These are phyloP conservation scores for Glycine tomentella DNA, from an alignment of 306 rosid genomes.

Conservation along the genomic window DNA sequence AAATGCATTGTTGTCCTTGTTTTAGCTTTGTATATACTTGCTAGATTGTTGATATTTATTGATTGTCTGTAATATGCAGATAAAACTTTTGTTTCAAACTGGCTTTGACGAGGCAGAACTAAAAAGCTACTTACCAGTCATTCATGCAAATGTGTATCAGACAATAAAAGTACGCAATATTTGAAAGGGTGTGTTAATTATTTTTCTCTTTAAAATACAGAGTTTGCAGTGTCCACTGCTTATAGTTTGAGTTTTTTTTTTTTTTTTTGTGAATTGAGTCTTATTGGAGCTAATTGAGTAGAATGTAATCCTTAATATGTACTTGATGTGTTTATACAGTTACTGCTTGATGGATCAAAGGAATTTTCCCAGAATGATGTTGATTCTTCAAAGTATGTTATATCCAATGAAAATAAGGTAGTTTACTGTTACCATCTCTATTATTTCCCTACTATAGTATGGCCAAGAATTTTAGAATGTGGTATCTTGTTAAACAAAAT, in stretches of 20 bases:
- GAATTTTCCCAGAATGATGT: slow-evolving; percentile 83
- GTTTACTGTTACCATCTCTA: slow-evolving; percentile 28
- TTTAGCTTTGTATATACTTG: slow-evolving; percentile 28
- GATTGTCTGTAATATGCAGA: slow-evolving; percentile 58
- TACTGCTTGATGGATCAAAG: slow-evolving; percentile 89
- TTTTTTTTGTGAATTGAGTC: slow-evolving; percentile 51
- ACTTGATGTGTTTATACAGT: slow-evolving; percentile 59
- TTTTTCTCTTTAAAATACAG: slow-evolving; percentile 76
- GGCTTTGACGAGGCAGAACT: slow-evolving; percentile 98
- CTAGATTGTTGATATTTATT: slow-evolving; percentile 30
- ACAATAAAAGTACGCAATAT: slow-evolving; percentile 99
- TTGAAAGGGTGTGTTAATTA: slow-evolving; percentile 99
- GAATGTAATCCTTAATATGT: slow-evolving; percentile 42
- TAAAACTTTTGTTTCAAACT: slow-evolving; percentile 94
- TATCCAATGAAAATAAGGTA: slow-evolving; percentile 86
- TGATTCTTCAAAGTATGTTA: slow-evolving; percentile 64
- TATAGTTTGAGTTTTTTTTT: slow-evolving; percentile 44
- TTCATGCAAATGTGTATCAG: slow-evolving; percentile 99
- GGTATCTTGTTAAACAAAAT: slow-evolving; percentile 13
- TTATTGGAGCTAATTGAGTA: slow-evolving; percentile 31
- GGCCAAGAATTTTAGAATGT: slow-evolving; percentile 13
- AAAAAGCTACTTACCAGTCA: slow-evolving; percentile 87
- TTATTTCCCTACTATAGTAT: background rate
- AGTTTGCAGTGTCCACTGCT: slow-evolving; percentile 53
- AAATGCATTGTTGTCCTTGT: slow-evolving; percentile 25